Evolutionary conservation across 1,139 yeast species (phyloP), one percentile per base, ranked within the genome.

Genomic region (Yamadazyma conglobata): DNA sequence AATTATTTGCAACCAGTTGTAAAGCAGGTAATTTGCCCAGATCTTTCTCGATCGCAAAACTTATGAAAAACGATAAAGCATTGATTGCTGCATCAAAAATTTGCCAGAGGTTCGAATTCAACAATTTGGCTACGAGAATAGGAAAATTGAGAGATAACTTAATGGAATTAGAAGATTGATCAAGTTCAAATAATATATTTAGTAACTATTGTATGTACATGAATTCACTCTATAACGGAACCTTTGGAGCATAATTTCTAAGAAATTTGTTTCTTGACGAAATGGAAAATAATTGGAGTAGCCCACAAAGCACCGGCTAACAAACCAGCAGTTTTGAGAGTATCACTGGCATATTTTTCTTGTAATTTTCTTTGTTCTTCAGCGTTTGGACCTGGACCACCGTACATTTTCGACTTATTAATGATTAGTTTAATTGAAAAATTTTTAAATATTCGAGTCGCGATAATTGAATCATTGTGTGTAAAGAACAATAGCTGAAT

Each of bases 261-360:
- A 40, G 56, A 71, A 47, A 79, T 62, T 52, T 79, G 79, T 54
- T 65, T 80, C 58, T 66, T 77, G 48, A 76, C 55, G 44, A 70
- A 78, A 52, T 80, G 81, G 64, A 70, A 64, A 35, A 77, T 60
- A 34, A 81, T 69, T 44, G 89, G 89, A 34, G 84, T 64, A 31
- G 72, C 53, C 95, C 95, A 88, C 50, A 88, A 73, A 24, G 84
- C 80, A 41, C 81, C 80, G 34, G 93, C 94, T 40, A 82, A 62
- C 47, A 73, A 60, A 37, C 81, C 79, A 28, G 95, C 88, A 41
- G 73, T 70, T 50, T 66, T 66, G 50, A 88, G 63, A 33, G 87
- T 82, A 44, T 73, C 71, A 52, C 69, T 65, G 38, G 93, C 80
- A 53, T 73, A 76, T 48, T 77, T 72, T 56, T 83, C 84, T 59